Conservation (phyloP, 352 stramenopile species). For the Pythium rhizo-oryzae region DNA sequence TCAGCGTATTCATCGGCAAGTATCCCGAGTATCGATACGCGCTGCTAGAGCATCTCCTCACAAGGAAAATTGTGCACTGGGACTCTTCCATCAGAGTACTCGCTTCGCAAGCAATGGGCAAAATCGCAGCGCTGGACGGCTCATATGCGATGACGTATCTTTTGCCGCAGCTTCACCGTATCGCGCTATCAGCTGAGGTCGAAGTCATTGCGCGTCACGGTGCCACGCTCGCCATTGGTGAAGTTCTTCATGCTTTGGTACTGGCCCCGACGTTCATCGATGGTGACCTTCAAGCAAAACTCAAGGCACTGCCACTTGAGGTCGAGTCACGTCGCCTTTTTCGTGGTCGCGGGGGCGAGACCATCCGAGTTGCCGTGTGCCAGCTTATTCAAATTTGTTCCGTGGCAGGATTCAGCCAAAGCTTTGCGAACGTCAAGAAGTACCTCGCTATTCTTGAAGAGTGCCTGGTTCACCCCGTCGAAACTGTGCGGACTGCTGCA, state of each 20-base stretch:
- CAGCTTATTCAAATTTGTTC: constrained; percentile 93
- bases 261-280: constrained; percentile 64
- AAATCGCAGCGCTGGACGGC: constrained; percentile 85
- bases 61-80: constrained; percentile 95
- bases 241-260: constrained; percentile 69
- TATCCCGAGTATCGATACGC: constrained; percentile 89
- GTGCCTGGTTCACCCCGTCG: constrained; percentile 94
- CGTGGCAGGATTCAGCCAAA: constrained; percentile 48
- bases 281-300: constrained; percentile 63
- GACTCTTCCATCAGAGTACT: constrained; percentile 93
- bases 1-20: constrained; percentile 91
- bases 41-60: constrained; percentile 82
- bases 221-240: constrained; percentile 88
- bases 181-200: constrained; percentile 79
- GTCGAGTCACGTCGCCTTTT: constrained; percentile 97
- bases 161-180: constrained; percentile 84
- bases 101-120: constrained; percentile 82
- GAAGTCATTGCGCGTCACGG: constrained; percentile 95
- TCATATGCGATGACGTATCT: constrained; percentile 67
- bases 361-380: constrained; percentile 94
- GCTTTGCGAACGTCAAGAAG: constrained; percentile 74
- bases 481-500: constrained; percentile 90
- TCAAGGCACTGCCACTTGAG: constrained; percentile 77
- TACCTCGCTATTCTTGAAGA: constrained; percentile 85
- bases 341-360: constrained; percentile 94